Percentiles rank a stretch among this genome's conserved stretches.
Conservation (phyloP, 331 rosid genomes). For the Quercus lobata region DNA sequence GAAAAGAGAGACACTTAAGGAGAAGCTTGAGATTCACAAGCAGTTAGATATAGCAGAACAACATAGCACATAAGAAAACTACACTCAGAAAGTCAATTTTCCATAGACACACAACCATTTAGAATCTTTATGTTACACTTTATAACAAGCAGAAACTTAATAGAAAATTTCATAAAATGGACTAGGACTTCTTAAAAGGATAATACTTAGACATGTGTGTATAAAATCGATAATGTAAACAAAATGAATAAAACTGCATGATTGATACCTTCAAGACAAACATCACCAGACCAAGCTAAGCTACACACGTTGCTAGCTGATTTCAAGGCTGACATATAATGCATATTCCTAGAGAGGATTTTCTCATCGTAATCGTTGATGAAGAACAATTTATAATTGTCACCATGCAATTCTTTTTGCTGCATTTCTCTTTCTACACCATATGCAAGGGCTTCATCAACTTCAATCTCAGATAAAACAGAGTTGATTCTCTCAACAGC, state of each 20-base stretch:
- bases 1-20: neutral
- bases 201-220: neutral
- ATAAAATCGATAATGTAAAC: neutral
- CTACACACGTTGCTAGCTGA: constrained; percentile 57
- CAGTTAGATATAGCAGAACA: constrained; percentile 2
- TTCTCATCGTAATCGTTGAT: constrained; percentile 34
- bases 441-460: constrained; percentile 89
- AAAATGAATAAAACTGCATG: constrained; percentile 15
- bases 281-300: constrained; percentile 84
- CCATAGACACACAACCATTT: neutral
- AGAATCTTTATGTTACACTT: neutral
- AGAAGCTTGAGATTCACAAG: constrained; percentile 2
- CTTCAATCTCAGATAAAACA: constrained; percentile 69
- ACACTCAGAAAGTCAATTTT: constrained; percentile 10
- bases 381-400: constrained; percentile 56
- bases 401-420: constrained; percentile 52
- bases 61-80: constrained; percentile 4
- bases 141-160: neutral
- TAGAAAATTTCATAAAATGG: neutral
- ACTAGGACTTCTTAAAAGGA: neutral
- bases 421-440: constrained; percentile 88
- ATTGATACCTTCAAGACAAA: constrained; percentile 81
- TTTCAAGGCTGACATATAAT: constrained; percentile 83
- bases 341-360: constrained; percentile 37
- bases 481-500: constrained; percentile 96